Conservation (phyloP, 2,329 filamentous ascomycete species). For the Hymenoscyphus fructigenus region DNA sequence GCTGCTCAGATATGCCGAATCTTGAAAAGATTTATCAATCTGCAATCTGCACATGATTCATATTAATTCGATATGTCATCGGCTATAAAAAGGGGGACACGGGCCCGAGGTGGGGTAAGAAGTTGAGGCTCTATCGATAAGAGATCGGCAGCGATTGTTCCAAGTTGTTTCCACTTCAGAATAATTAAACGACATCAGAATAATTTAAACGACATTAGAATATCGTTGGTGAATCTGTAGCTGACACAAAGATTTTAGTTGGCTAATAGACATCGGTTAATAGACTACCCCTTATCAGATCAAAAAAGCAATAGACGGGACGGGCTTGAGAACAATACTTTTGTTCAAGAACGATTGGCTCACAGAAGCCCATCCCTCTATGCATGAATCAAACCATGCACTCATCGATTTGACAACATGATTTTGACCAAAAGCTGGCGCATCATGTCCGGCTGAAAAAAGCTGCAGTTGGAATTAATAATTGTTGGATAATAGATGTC, state of each 20-base stretch:
- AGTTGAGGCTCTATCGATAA: constrained; percentile 5
- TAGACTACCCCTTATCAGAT: background rate
- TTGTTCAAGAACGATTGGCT: constrained; percentile 17
- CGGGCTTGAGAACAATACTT: background rate
- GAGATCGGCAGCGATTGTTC: background rate
- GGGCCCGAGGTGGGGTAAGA: constrained; percentile 5
- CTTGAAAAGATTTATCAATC: background rate
- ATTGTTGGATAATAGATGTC: background rate
- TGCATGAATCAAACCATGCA: constrained; percentile 16
- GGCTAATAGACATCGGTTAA: background rate
- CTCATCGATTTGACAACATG: background rate
- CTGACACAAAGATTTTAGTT: background rate
- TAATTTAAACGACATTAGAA: background rate
- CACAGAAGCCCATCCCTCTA: constrained; percentile 17
- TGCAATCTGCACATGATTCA: background rate
- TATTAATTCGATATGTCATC: background rate
- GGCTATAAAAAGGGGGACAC: background rate
- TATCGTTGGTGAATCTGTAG: background rate
- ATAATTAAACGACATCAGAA: background rate
- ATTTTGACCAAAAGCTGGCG: constrained; percentile 5
- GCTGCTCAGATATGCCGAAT: background rate
- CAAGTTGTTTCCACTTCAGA: background rate
- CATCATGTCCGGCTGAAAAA: constrained; percentile 12
- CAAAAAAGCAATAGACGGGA: background rate
- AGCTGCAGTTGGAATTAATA: constrained; percentile 8